Evolutionary conservation across 257 asterid genomes (phyloP).

Genomic region (Salvia splendens): DNA sequence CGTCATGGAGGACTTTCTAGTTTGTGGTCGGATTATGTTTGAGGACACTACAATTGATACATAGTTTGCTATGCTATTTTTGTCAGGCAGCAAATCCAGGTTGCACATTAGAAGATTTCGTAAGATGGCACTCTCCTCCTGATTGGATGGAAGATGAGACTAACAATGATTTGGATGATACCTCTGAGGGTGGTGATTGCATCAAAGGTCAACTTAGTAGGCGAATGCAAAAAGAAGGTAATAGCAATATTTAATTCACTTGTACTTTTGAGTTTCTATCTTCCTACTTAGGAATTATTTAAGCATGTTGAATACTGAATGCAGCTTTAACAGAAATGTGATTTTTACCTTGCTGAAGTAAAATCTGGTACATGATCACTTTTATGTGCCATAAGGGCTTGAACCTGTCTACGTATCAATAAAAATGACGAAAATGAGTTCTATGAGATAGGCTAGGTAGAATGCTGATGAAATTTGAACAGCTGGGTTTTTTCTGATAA

Average conservation of each 20-base stretch:
- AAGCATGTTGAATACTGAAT: not conserved
- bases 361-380: not conserved
- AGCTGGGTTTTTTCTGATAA: constrained; percentile 11
- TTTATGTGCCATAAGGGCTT: not conserved
- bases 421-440: not conserved
- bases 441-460: constrained; percentile 1
- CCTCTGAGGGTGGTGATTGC: constrained; percentile 57
- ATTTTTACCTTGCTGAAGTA: constrained; percentile 12
- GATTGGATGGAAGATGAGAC: constrained; percentile 83
- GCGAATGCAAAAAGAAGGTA: constrained; percentile 99
- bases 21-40: constrained; percentile 21
- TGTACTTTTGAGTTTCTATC: not conserved
- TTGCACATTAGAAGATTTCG: constrained; percentile 91
- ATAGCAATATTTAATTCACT: not conserved
- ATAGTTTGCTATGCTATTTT: constrained; percentile 32
- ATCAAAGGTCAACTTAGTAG: constrained; percentile 87
- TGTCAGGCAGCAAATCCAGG: constrained; percentile 99
- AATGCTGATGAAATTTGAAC: constrained; percentile 5
- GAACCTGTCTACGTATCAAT: not conserved
- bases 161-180: constrained; percentile 46
- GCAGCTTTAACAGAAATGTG: constrained; percentile 7
- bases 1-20: constrained; percentile 22
- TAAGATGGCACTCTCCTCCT: constrained; percentile 99
- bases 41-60: constrained; percentile 28
- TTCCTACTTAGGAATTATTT: not conserved